Evolutionary conservation across 768 basidiomycete genomes (phyloP).

Genomic region (Ramaria sp.): DNA sequence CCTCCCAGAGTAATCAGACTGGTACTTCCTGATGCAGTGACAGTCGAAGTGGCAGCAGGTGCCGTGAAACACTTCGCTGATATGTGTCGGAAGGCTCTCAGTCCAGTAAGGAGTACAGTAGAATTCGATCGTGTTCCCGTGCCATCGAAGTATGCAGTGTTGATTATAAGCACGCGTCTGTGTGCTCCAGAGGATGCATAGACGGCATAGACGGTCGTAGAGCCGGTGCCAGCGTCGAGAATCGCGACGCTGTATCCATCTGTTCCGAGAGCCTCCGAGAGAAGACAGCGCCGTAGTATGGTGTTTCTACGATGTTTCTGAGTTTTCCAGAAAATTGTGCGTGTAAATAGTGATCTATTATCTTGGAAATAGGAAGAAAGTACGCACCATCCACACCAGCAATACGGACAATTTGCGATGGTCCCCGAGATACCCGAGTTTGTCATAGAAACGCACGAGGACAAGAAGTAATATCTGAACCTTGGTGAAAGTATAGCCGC

Average conservation of each 20-base stretch:
- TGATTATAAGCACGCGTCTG: conserved; percentile 24
- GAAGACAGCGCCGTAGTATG: conserved; percentile 29
- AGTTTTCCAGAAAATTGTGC: background rate
- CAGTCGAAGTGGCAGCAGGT: conserved; percentile 21
- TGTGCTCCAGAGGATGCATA: conserved; percentile 17
- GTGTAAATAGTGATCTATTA: background rate
- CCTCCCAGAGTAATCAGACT: conserved; percentile 25
- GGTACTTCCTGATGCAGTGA: conserved; percentile 21
- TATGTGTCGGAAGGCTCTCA: conserved; percentile 14
- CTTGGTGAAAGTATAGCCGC: conserved; percentile 30
- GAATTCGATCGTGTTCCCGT: conserved; percentile 22
- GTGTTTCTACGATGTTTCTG: conserved; percentile 21
- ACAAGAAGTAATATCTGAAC: background rate
- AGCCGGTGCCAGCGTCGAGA: conserved; percentile 24
- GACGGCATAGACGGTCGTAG: conserved; percentile 23
- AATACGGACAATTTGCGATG: conserved; percentile 30
- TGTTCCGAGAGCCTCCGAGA: conserved; percentile 26
- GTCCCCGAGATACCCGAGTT: conserved; percentile 14
- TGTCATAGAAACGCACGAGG: background rate
- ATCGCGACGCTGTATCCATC: conserved; percentile 22
- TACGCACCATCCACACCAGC: conserved; percentile 26
- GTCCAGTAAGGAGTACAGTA: conserved; percentile 20
- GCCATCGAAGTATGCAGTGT: conserved; percentile 24
- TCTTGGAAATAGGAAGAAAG: background rate
- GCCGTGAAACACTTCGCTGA: conserved; percentile 25